Conservation (phyloP, 2,329 filamentous ascomycete genomes). For the Didymella exigua region DNA sequence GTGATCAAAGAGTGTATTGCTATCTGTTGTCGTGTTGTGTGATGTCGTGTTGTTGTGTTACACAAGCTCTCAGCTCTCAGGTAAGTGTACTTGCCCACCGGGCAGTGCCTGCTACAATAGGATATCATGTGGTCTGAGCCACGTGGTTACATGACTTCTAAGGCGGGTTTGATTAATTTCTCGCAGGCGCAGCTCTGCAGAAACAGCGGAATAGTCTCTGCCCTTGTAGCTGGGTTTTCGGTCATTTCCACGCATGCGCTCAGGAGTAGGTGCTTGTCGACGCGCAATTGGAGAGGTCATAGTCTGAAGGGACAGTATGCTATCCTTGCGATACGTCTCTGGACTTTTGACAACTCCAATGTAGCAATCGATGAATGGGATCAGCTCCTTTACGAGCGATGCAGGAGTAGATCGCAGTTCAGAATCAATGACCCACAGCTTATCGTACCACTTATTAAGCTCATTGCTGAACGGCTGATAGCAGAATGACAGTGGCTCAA, state of each 20-base stretch:
- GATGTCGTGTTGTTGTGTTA: too few relatives aligned
- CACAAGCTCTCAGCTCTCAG: too few relatives aligned
- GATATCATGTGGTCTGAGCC: too few relatives aligned
- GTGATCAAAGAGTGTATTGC: too few relatives aligned
- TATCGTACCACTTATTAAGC: background rate
- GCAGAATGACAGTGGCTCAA: background rate
- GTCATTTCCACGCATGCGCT: background rate
- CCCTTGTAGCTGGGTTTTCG: background rate
- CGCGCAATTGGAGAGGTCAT: too few relatives aligned
- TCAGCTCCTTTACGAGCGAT: background rate
- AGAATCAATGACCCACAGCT: background rate
- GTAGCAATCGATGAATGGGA: background rate
- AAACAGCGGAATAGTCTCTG: background rate
- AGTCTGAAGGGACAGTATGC: background rate
- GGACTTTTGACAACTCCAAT: background rate
- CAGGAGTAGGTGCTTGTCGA: background rate
- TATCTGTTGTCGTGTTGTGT: too few relatives aligned
- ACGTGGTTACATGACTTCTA: too few relatives aligned
- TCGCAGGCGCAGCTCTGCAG: background rate
- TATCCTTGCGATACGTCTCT: background rate
- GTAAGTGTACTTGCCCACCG: too few relatives aligned
- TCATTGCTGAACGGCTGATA: conserved; percentile 1
- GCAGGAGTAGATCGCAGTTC: background rate
- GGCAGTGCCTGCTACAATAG: too few relatives aligned
- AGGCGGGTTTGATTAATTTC: too few relatives aligned